These are phyloP conservation scores for Chaetomiaceae sp. DNA, from an alignment of 2,329 filamentous ascomycete genomes.

Conservation along the genomic window DNA sequence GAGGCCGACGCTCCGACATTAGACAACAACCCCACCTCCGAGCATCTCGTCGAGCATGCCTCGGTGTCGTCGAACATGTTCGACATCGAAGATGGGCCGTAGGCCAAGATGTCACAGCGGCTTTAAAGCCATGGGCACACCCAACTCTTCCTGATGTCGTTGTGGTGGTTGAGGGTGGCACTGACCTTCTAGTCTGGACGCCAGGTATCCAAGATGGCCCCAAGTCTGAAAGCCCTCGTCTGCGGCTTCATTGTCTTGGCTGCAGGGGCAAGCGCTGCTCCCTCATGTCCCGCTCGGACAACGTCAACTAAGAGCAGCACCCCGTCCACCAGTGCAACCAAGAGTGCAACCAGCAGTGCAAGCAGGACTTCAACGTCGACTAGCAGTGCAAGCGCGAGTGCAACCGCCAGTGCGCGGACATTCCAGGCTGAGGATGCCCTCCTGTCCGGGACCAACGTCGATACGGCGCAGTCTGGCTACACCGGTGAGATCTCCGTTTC, in stretches of 20 bases:
- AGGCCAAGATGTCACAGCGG: too few relatives aligned
- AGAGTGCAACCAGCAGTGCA: neutral
- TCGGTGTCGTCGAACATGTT: neutral
- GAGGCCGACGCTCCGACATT: conserved; percentile 13
- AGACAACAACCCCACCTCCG: neutral
- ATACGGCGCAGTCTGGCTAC: conserved; percentile 37
- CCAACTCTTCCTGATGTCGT: neutral
- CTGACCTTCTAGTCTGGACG: too few relatives aligned
- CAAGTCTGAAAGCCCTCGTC: conserved; percentile 4
- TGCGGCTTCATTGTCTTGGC: conserved; percentile 7
- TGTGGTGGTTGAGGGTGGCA: too few relatives aligned
- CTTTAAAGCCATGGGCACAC: too few relatives aligned
- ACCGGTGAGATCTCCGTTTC: conserved; percentile 9
- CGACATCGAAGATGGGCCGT: neutral
- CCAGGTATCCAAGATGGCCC: conserved; percentile 10
- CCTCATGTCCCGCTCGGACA: neutral
- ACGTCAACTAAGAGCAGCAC: neutral
- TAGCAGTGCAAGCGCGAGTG: neutral
- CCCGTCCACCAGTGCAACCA: neutral
- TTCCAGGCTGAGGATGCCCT: conserved; percentile 40
- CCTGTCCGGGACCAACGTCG: conserved; percentile 38
- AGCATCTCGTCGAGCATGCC: neutral
- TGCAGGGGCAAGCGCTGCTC: neutral
- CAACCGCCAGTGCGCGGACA: conserved; percentile 4
- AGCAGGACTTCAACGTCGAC: neutral